phyloP scores from a whole-genome alignment of 2,329 filamentous ascomycete species.

The Neonectria hederae region DNA sequence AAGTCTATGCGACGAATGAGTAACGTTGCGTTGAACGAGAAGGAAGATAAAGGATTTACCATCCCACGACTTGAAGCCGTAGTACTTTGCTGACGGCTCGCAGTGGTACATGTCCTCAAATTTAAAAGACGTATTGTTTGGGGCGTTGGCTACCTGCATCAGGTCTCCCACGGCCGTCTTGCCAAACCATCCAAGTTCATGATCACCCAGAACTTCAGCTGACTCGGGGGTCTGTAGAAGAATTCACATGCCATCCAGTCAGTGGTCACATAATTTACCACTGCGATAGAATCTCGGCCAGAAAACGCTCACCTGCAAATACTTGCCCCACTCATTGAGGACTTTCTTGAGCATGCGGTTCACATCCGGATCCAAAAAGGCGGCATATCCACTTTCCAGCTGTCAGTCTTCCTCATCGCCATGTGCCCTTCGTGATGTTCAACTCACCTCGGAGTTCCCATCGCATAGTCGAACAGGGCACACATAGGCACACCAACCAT shows the following conservation, averaged over 20 bases:
- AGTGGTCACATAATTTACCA: too few species aligned
- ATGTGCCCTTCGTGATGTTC: neutral
- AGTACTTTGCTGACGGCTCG: conserved; percentile 61
- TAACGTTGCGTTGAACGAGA: neutral
- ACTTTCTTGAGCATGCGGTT: conserved; percentile 64
- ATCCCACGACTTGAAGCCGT: conserved; percentile 75
- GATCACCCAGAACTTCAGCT: conserved; percentile 57
- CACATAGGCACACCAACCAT: conserved; percentile 56
- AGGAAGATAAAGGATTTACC: conserved; percentile 45
- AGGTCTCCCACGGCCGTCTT: conserved; percentile 57
- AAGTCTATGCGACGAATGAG: conserved; percentile 54
- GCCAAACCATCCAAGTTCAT: conserved; percentile 65
- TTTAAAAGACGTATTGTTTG: conserved; percentile 42
- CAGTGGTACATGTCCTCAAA: conserved; percentile 72
- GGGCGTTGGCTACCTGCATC: conserved; percentile 61
- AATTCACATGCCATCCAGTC: neutral
- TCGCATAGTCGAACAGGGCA: conserved; percentile 65
- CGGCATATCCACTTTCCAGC: conserved; percentile 55
- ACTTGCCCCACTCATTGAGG: conserved; percentile 67
- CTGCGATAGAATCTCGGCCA: neutral
- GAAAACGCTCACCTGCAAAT: conserved; percentile 53
- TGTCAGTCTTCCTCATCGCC: conserved; percentile 32
- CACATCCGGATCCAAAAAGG: conserved; percentile 64
- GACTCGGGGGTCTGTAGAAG: conserved; percentile 59
- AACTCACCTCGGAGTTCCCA: conserved; percentile 60